Evolutionary conservation across 495 filamentous ascomycete species (phyloP).

Genomic region (Physcia stellaris): DNA sequence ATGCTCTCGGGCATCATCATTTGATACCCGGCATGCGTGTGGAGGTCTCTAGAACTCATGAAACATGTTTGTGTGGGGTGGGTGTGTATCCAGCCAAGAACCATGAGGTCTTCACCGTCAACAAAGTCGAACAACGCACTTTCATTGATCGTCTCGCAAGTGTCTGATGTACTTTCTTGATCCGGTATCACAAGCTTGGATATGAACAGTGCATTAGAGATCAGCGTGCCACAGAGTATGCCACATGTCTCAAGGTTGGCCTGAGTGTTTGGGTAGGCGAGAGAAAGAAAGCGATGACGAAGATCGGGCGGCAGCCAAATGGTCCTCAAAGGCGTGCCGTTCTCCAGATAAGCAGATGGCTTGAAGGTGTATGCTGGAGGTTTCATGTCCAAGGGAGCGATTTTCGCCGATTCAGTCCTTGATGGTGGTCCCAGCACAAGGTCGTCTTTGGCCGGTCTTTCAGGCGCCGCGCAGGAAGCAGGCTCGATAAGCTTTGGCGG

Average conservation of each 20-base stretch:
- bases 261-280: constrained; percentile 62
- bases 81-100: constrained; percentile 96
- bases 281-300: constrained; percentile 53
- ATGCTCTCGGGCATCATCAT: constrained; percentile 90
- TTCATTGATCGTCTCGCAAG: constrained; percentile 86
- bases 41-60: constrained; percentile 86
- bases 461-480: constrained; percentile 3
- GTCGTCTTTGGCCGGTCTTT: neutral
- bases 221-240: constrained; percentile 76
- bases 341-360: constrained; percentile 76
- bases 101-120: constrained; percentile 69
- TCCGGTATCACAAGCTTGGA: constrained; percentile 79
- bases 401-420: neutral
- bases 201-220: constrained; percentile 89
- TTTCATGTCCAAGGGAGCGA: constrained; percentile 28
- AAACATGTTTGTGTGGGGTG: constrained; percentile 96
- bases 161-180: constrained; percentile 77
- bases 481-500: constrained; percentile 34
- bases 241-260: constrained; percentile 87
- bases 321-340: constrained; percentile 69
- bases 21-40: constrained; percentile 89
- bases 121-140: constrained; percentile 73
- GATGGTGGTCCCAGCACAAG: neutral
- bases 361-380: constrained; percentile 61
- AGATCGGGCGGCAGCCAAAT: constrained; percentile 72